phyloP scores from a whole-genome alignment of 441 rosid species.

The Raphanus hybrid region DNA sequence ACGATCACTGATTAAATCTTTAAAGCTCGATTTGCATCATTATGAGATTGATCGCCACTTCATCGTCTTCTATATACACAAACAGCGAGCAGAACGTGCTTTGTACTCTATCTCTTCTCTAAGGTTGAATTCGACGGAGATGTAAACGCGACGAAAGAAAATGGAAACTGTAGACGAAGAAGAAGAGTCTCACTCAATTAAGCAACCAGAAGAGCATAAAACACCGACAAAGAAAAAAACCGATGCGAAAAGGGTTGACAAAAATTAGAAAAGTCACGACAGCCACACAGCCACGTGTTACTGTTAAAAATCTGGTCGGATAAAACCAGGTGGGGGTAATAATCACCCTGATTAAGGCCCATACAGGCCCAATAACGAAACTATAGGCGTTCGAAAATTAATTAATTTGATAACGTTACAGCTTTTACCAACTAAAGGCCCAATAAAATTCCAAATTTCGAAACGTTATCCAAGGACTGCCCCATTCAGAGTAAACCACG shows the following conservation, averaged over 20 bases:
- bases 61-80: slow-evolving; percentile 12
- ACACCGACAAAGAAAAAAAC: slow-evolving; percentile 6
- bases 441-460: neutral
- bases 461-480: neutral
- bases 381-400: neutral
- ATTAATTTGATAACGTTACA: neutral
- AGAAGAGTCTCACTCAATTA: slow-evolving; percentile 21
- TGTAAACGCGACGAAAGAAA: slow-evolving; percentile 12
- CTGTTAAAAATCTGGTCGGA: neutral
- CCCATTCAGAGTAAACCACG: slow-evolving; percentile 27
- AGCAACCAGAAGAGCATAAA: slow-evolving; percentile 5
- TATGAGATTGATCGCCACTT: slow-evolving; percentile 2
- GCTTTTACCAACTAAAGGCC: neutral
- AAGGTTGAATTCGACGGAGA: neutral
- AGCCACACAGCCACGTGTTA: neutral
- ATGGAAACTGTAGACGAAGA: neutral
- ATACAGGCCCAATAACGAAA: no score
- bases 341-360: neutral
- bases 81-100: neutral
- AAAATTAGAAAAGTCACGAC: slow-evolving; percentile 5
- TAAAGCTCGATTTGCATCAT: no score
- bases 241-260: slow-evolving; percentile 36
- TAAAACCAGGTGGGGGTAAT: neutral
- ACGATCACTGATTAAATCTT: neutral
- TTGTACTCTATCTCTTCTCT: neutral